These are phyloP conservation scores for Pterula multifida DNA, from an alignment of 1,284 basidiomycete genomes.

Conservation along the genomic window DNA sequence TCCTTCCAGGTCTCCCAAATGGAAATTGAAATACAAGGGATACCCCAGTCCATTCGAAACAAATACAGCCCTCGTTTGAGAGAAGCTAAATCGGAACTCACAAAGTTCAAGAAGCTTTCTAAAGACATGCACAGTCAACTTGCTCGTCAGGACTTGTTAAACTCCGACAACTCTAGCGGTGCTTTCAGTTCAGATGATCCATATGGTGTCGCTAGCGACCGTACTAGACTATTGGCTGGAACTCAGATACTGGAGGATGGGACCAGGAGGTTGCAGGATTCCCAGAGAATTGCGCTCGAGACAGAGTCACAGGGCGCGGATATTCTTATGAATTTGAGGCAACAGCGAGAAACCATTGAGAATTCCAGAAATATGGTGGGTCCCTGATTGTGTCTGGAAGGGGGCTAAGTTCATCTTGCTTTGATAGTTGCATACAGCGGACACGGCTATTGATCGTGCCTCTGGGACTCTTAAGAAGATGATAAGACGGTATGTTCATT, in stretches of 20 bases:
- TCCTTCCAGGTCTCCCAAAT: conserved; percentile 81
- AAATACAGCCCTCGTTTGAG: conserved; percentile 67
- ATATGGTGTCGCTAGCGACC: conserved; percentile 54
- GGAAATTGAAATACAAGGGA: conserved; percentile 97
- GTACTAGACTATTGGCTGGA: conserved; percentile 70
- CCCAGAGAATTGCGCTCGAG: conserved; percentile 87
- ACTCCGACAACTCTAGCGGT: conserved; percentile 27
- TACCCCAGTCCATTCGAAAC: conserved; percentile 74
- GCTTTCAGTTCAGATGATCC: conserved; percentile 68
- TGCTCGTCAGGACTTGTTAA: conserved; percentile 50
- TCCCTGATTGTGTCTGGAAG: conserved; percentile 8
- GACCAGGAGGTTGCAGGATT: conserved; percentile 75
- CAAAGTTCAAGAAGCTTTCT: conserved; percentile 68
- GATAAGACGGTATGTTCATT: conserved; percentile 49
- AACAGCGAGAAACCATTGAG: conserved; percentile 93
- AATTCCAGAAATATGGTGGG: conserved; percentile 82
- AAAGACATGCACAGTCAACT: conserved; percentile 49
- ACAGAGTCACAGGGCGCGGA: conserved; percentile 94
- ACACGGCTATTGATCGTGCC: conserved; percentile 60
- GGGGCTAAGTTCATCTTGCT: conserved; percentile 7
- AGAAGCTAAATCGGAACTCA: conserved; percentile 60
- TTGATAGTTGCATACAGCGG: conserved; percentile 53
- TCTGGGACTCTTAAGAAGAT: conserved; percentile 66
- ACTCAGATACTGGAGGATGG: conserved; percentile 70
- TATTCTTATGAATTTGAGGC: conserved; percentile 77